phyloP scores from a whole-genome alignment of 2,329 filamentous ascomycete genomes.

The Didymosphaeria variabile region DNA sequence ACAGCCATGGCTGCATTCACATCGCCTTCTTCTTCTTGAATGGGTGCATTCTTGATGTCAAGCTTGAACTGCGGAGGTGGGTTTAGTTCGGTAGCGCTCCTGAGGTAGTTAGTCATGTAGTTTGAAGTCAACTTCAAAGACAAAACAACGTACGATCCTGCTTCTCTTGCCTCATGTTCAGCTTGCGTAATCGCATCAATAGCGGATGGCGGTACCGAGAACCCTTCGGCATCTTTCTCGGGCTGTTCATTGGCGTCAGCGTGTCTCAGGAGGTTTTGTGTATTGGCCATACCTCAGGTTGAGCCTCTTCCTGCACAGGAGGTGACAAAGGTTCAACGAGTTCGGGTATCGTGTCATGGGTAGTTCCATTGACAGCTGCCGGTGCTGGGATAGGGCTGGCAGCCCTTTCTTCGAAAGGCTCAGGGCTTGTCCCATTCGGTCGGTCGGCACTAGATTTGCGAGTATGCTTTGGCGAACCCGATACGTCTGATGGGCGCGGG shows the following conservation, averaged over 20 bases:
- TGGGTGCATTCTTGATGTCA: constrained; percentile 79
- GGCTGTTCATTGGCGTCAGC: constrained; percentile 39
- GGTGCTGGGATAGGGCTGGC: constrained; percentile 25
- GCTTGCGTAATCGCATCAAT: constrained; percentile 71
- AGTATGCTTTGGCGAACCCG: constrained; percentile 44
- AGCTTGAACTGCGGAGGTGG: constrained; percentile 72
- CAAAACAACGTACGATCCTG: constrained; percentile 43
- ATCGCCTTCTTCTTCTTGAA: constrained; percentile 79
- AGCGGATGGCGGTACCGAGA: constrained; percentile 73
- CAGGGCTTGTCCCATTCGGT: constrained; percentile 43
- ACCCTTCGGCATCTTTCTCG: constrained; percentile 77
- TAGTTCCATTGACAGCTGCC: constrained; percentile 40
- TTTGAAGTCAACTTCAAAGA: neutral
- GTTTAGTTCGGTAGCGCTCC: constrained; percentile 36
- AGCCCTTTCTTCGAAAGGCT: constrained; percentile 26
- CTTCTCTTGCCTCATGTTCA: constrained; percentile 75
- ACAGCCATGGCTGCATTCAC: constrained; percentile 77
- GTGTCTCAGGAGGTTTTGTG: neutral
- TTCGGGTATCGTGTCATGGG: constrained; percentile 46
- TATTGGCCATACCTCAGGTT: constrained; percentile 36
- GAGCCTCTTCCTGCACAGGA: constrained; percentile 31
- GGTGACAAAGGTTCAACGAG: constrained; percentile 49
- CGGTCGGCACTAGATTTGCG: constrained; percentile 36
- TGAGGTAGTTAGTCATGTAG: constrained; percentile 19
- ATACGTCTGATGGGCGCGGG: constrained; percentile 41